Base-by-base conservation (phyloP, 2,329 filamentous ascomycete species). In the Trichoderma sp. region DNA sequence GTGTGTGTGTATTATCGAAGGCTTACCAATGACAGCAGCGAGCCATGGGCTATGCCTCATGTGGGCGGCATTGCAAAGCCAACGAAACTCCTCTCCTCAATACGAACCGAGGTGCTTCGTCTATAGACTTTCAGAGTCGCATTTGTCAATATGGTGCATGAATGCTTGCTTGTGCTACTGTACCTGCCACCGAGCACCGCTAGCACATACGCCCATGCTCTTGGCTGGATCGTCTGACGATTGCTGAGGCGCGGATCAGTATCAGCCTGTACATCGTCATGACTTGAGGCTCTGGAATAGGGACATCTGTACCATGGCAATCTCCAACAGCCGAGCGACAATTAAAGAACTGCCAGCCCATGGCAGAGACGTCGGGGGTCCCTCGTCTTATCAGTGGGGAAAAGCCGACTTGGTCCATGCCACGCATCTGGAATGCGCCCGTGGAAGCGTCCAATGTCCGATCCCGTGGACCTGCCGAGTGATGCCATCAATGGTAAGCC, bases 401-500 rank as follows among this genome's bases (percentile, higher is more conserved):
- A 43, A n/a, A 56, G 37, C 32, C 28, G 14, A 21, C 37, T 49
- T 56, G 49, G 49, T 55, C 60, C 60, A 43, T 66, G 64, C 39
- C 54, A 39, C 54, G 56, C 56, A 58, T 59, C 54, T 58, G 34
- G 61, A 66, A 58, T 56, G 26, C 37, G 61, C 56, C 52, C 52
- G 51, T 58, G 26, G 32, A 64, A 55, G 60, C 51, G 46, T 65
- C 52, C 39, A 49, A 66, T 49, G 39, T 49, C 52, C 63, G 63
- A 58, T 43, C 49, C 60, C 32, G 51, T 64, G 51, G 61, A 32
- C 28, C 43, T 49, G 21, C 46, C 46, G 46, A 49, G 46, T 49
- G 46, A 49, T 37, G 32, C 13, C 52, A 54, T n/a, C n/a, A n/a
- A n/a, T 24, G 14, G 46, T 4, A 14, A 65, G 32, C 51, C 46